Evolutionary conservation across 2,329 filamentous ascomycete genomes (phyloP).

Genomic region (Dryadomyces quercivorus): DNA sequence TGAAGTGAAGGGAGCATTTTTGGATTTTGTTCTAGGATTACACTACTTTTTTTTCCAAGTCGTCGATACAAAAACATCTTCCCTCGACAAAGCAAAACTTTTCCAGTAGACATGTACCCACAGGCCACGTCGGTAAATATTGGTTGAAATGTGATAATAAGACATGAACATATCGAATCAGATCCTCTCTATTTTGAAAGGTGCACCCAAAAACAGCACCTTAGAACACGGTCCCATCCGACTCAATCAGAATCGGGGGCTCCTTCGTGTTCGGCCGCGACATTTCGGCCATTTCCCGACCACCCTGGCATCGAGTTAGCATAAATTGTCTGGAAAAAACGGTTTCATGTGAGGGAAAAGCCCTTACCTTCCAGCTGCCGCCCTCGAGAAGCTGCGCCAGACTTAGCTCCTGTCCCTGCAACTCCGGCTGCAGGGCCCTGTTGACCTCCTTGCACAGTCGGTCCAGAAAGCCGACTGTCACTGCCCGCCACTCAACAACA

Average conservation of each 20-base stretch:
- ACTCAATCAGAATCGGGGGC: constrained; percentile 90
- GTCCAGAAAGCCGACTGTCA: constrained; percentile 49
- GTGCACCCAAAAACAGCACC: background rate
- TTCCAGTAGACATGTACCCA: background rate
- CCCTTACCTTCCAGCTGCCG: constrained; percentile 87
- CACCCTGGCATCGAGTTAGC: constrained; percentile 43
- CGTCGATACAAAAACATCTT: background rate
- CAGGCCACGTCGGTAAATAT: background rate
- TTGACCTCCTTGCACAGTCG: constrained; percentile 38
- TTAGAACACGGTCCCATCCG: constrained; percentile 83
- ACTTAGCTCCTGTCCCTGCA: constrained; percentile 60
- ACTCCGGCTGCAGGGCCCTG: constrained; percentile 49
- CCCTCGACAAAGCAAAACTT: background rate
- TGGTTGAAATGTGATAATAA: background rate
- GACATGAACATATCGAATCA: background rate
- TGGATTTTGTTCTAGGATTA: background rate
- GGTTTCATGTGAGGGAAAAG: background rate
- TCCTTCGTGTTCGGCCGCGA: constrained; percentile 93
- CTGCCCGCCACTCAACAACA: constrained; percentile 53
- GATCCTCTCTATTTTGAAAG: background rate
- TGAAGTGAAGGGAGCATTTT: background rate
- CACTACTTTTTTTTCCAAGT: background rate
- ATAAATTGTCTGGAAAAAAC: background rate
- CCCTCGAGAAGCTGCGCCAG: constrained; percentile 88
- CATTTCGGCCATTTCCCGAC: constrained; percentile 90